Base-by-base conservation (phyloP, 495 filamentous ascomycete genomes). In the Podospora pseudoanserina region DNA sequence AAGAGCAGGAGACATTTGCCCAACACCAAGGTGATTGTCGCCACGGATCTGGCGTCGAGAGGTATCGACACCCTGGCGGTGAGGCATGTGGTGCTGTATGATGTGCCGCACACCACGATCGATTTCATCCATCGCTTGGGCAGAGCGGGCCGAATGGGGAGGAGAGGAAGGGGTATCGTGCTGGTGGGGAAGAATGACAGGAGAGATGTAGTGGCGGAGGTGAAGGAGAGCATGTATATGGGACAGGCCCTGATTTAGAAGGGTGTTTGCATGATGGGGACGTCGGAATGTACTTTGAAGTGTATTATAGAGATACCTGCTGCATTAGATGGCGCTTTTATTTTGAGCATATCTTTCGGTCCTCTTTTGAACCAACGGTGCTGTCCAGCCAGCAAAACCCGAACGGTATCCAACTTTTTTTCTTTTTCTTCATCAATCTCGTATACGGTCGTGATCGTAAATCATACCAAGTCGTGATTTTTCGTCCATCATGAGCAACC, bases 61-160 rank as follows among this genome's bases (percentile, higher is more conserved):
- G 95, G 95, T 64, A 95, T 99, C 70, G 95, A 99, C 74, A 99
- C 95, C 0, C 77, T 97, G n/a, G 90, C 91, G 5, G 93, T 98
- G 7, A 85, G 91, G 67, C 92, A 94, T 68, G 94, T 98, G 15
- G 86, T 99, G 59, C 79, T 99, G 30, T 97, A 96, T 76, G 93
- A 98, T 77, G 94, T 98, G 27, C 95, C 95, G 9, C 94, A 97
- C 74, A 94, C 90, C 2, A 95, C 93, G 0, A 92, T 98, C 67
- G 95, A 99, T 80, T 97, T 99, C 73, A 97, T 98, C 74, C 95
- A 98, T 76, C 90, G 96, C 20, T 84, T 98, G 23, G 95, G 95
- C 62, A 84, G 95, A 71, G 91, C 93, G 0, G 95, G 95, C 19
- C 85, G 95, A 34, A 97, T 98, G 95, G 92, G 92, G 2, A 86